Evolutionary conservation across 192 early-diverging fungal species (phyloP).

Genomic region (Chytriomyces sp.): DNA sequence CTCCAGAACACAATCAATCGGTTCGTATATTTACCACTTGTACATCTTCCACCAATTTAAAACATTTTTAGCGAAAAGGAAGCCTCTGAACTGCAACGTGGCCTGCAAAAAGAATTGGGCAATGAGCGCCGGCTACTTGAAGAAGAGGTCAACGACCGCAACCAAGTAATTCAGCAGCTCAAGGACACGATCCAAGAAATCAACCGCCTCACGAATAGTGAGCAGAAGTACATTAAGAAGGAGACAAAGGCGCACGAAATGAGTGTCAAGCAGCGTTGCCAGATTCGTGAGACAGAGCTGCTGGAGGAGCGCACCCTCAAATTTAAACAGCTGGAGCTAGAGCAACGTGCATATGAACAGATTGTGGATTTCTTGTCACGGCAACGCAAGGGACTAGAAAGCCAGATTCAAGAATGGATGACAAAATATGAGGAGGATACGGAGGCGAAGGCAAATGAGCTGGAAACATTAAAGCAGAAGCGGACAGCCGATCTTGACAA

Average conservation of each 20-base stretch:
- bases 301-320: slow-evolving; percentile 41
- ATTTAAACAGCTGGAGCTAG: slow-evolving; percentile 47
- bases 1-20: slow-evolving; percentile 59
- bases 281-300: slow-evolving; percentile 39
- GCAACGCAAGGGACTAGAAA: slow-evolving; percentile 52
- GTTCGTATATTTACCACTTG: slow-evolving; percentile 21
- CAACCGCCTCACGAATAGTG: slow-evolving; percentile 56
- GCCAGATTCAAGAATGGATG: slow-evolving; percentile 67
- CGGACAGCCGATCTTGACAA: slow-evolving; percentile 54
- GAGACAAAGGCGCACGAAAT: slow-evolving; percentile 67
- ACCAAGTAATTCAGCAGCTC: slow-evolving; percentile 65
- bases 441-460: slow-evolving; percentile 53
- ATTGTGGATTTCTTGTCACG: slow-evolving; percentile 57
- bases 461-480: slow-evolving; percentile 56
- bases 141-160: slow-evolving; percentile 59
- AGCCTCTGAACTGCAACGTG: slow-evolving; percentile 51
- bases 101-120: slow-evolving; percentile 54
- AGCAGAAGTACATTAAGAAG: slow-evolving; percentile 68
- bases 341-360: slow-evolving; percentile 52
- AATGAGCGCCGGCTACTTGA: slow-evolving; percentile 56
- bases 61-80: slow-evolving; percentile 48
- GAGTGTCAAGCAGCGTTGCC: slow-evolving; percentile 50
- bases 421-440: slow-evolving; percentile 64
- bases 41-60: not conserved
- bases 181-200: slow-evolving; percentile 71